phyloP scores from a whole-genome alignment of 768 basidiomycete species.

The Suillus bovinus region DNA sequence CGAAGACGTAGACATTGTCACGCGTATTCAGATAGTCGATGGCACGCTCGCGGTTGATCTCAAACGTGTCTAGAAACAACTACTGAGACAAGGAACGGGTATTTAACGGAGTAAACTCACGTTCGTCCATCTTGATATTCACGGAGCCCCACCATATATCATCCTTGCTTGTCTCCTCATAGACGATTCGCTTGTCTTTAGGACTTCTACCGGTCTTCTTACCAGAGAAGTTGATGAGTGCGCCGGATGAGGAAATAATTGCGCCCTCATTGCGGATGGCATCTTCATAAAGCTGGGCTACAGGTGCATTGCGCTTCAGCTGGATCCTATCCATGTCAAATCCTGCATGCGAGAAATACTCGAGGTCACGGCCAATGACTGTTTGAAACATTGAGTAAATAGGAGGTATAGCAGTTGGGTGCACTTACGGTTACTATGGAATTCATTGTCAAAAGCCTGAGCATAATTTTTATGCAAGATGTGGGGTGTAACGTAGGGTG shows the following conservation, averaged over 20 bases:
- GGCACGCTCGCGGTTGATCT: conserved; percentile 98
- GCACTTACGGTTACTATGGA: conserved; percentile 55
- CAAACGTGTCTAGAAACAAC: conserved; percentile 80
- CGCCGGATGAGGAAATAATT: conserved; percentile 93
- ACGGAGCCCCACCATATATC: conserved; percentile 99
- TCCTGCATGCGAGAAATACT: conserved; percentile 98
- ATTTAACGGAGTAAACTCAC: conserved; percentile 43
- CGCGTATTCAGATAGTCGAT: conserved; percentile 99
- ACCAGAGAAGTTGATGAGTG: conserved; percentile 99
- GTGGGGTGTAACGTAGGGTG: conserved; percentile 86
- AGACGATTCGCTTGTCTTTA: conserved; percentile 99
- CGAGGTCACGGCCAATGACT: conserved; percentile 93
- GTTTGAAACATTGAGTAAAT: conserved; percentile 18
- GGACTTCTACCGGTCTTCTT: conserved; percentile 98
- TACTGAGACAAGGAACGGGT: conserved; percentile 1
- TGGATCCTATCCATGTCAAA: conserved; percentile 99
- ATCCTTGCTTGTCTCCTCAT: conserved; percentile 93
- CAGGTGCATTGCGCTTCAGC: conserved; percentile 90
- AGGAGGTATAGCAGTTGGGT: conserved; percentile 1
- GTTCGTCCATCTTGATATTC: conserved; percentile 99
- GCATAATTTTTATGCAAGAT: conserved; percentile 89
- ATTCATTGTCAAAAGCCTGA: conserved; percentile 68
- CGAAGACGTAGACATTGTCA: conserved; percentile 97
- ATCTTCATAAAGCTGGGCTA: conserved; percentile 93
- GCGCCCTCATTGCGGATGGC: conserved; percentile 98